Evolutionary conservation across 169 alveolate species (phyloP), one percentile per base, ranked within the genome.

Genomic region (Plasmodium relictum): DNA sequence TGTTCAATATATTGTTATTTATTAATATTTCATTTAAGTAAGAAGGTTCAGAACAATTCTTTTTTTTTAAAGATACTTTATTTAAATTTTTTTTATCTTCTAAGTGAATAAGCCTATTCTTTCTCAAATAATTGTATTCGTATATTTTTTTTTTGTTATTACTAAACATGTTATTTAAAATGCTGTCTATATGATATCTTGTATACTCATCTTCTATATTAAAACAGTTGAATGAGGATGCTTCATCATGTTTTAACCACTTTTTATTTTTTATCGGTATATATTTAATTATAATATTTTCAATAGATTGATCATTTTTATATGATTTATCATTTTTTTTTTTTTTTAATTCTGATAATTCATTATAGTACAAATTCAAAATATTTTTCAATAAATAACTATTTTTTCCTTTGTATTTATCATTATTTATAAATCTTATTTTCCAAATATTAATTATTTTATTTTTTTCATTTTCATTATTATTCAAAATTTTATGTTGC

Each of bases 201-300:
- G 90, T 80, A 4, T 72, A 56, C 0, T 68, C 90, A 18, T 80
- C 90, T 59, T 80, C 90, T 14, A 80, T 22, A 61, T 80, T 80
- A 20, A 80, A 80, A 44, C 83, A 48, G 20, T 65, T 68, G 31
- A 54, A 80, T 10, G 62, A 9, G 2, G 52, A 9, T 41, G 39
- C 37, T 5, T 66, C 72, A 16, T 65, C 0, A 18, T 80, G 83
- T 48, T 26, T 80, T 22, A 80, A 44, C 90, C 90, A 80, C 14
- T 80, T 73, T 22, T 52, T 66, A 59, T 80, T 68, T 68, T 80
- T 80, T 24, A 66, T 20, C 6, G 65, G 20, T 31, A 80, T 31
- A 37, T 16, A 66, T 45, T 66, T 41, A 59, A 50, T 42, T 42
- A 78, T 12, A 65, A 63, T 48, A 37, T 78, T 68, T 1, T 52